A percentile compares a stretch with the other conserved stretches of the same genome.
phyloP scores from a whole-genome alignment of 805 yeast species.

The Wickerhamomyces alni region DNA sequence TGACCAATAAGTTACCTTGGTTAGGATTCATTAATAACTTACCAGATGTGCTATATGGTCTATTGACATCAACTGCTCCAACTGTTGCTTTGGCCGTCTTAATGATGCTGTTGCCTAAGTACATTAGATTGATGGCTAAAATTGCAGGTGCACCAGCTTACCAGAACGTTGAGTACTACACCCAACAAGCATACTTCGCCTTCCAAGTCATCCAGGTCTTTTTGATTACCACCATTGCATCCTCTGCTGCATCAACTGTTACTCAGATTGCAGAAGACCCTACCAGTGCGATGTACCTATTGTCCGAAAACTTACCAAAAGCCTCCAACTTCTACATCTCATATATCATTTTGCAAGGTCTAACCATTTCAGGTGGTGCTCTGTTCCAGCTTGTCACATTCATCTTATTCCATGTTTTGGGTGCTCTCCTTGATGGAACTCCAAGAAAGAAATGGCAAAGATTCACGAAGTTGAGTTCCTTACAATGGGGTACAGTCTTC shows the following conservation, averaged over 20 bases:
- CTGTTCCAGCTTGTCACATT: constrained; percentile 57
- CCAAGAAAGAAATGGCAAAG: constrained; percentile 63
- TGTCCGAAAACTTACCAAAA: constrained; percentile 66
- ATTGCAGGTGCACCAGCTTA: constrained; percentile 50
- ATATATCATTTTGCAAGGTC: constrained; percentile 63
- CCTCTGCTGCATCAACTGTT: constrained; percentile 65
- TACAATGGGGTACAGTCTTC: constrained; percentile 70
- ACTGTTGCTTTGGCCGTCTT: constrained; percentile 58
- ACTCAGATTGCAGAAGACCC: constrained; percentile 58
- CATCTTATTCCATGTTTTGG: constrained; percentile 52
- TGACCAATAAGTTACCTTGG: constrained; percentile 51
- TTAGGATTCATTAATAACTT: constrained; percentile 50
- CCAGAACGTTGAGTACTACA: constrained; percentile 55
- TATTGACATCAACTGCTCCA: constrained; percentile 65
- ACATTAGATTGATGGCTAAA: constrained; percentile 58
- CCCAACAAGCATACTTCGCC: constrained; percentile 64
- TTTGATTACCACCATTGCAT: constrained; percentile 62
- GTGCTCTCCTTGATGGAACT: constrained; percentile 52
- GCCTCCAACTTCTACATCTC: constrained; percentile 70
- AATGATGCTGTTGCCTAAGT: constrained; percentile 61
- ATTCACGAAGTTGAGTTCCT: constrained; percentile 45
- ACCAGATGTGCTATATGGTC: constrained; percentile 50
- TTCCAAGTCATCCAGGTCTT: constrained; percentile 70
- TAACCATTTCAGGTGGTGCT: constrained; percentile 58
- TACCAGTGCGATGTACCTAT: constrained; percentile 45